These are phyloP conservation scores for Neonectria faginata DNA, from an alignment of 2,329 filamentous ascomycete species.

Conservation along the genomic window DNA sequence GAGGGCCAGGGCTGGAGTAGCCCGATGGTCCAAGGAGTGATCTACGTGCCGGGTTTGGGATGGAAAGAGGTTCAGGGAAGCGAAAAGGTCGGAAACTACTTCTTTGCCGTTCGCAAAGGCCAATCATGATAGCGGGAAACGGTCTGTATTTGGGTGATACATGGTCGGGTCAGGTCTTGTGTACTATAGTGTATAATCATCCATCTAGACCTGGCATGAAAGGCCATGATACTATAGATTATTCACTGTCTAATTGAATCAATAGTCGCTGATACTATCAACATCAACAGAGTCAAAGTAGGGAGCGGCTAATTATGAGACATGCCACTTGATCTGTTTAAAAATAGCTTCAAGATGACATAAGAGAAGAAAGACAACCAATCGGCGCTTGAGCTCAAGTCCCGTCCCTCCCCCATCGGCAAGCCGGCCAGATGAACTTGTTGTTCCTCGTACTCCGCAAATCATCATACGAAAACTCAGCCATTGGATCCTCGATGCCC, in stretches of 20 bases:
- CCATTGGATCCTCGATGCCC: neutral
- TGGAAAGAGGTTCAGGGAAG: conserved; percentile 87
- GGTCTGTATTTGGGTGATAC: neutral
- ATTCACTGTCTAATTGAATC: neutral
- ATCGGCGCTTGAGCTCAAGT: neutral
- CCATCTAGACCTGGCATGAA: conserved; percentile 1
- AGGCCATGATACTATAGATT: neutral
- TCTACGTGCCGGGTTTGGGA: conserved; percentile 90
- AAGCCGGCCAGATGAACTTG: neutral
- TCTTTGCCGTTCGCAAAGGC: conserved; percentile 80
- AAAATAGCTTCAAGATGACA: neutral
- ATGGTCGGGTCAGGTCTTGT: conserved; percentile 9
- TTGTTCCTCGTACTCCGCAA: neutral
- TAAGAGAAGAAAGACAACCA: neutral
- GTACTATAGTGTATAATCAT: conserved; percentile 21
- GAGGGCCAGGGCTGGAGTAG: conserved; percentile 68
- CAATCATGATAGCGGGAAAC: conserved; percentile 26
- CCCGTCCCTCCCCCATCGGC: neutral
- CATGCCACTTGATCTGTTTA: neutral
- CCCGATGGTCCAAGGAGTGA: conserved; percentile 78
- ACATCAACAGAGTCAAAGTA: neutral
- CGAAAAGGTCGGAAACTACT: conserved; percentile 94
- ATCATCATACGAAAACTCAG: conserved; percentile 5
- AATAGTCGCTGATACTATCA: neutral
- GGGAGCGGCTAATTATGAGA: neutral